Base-by-base conservation (phyloP, 106 monocot species). In the Iris macrosiphon region DNA sequence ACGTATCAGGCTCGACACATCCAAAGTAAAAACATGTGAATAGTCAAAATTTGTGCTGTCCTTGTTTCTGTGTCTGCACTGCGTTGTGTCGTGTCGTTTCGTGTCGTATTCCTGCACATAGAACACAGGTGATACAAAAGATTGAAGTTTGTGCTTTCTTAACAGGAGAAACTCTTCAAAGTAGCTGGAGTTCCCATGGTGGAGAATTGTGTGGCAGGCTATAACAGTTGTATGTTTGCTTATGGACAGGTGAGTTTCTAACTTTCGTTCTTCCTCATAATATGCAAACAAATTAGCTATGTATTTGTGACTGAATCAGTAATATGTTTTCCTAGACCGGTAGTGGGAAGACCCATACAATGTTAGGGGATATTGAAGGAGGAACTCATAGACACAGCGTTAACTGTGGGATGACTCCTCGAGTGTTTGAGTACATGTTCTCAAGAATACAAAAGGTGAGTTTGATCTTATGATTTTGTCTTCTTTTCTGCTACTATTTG, bases 201-300 rank as follows among this genome's bases (percentile, higher is more conserved):
- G 3, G 95, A 96, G 15, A 96, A 89, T 49, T 96, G 95, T 49
- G 73, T 96, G 56, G 73, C 60, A 17, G 95, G 95, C 4, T 96
- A 96, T 55, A 96, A 96, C 51, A 89, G 89, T 31, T 96, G 95
- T 48, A 89, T 96, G 79, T 96, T 96, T 83, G 95, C 95, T 20
- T 96, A 96, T 67, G 95, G 95, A 1, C 95, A 96, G 62, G 95
- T 96, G 42, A 69, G 69, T 59, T 60, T 12, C 21, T 8, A 7
- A 6, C 30, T 2, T 15, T 40, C 0, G 17, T 38, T n/a, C n/a
- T n/a, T n/a, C n/a, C n/a, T n/a, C n/a, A n/a, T n/a, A n/a, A n/a
- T n/a, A n/a, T n/a, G n/a, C n/a, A n/a, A n/a, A n/a, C n/a, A n/a
- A n/a, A n/a, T n/a, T n/a, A n/a, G n/a, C n/a, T n/a, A n/a, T n/a